Evolutionary conservation across 257 asterid genomes (phyloP), one percentile per base, ranked within the genome.

Genomic region (Mitragyna speciosa): DNA sequence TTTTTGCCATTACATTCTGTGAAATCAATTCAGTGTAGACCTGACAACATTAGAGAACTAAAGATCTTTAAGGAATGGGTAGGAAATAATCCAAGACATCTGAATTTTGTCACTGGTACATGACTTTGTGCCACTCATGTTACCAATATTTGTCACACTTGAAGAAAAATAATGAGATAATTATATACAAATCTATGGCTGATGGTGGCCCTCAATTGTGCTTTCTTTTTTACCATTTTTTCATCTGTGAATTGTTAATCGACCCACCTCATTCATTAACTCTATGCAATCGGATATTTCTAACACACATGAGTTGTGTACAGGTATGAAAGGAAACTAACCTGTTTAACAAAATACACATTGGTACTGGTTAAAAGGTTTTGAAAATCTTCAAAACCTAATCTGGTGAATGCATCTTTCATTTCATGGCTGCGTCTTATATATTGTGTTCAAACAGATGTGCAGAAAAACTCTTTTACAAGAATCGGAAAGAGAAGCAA

Each of bases 381-480:
- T 45, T 45, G 11, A 45, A 6, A 45, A 39, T 69, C 24, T 5
- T 22, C 73, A 36, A 41, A 20, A 20, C n/a, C 8, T 14, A 36
- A 33, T 33, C 36, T 24, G 7, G 45, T 39, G 51, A 54, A 54
- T 19, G 4, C 54, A 28, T 58, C 41, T 56, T 26, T 28, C 59
- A 41, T 47, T 70, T 41, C 19, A 19, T 51, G 31, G 31, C 70
- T 75, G 56, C 70, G 49, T 72, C 56, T 52, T 82, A 64, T 73
- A 7, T 19, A 36, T 72, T 54, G 59, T 70, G 64, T 83, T 83
- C 68, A 84, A 79, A 79, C 84, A 94, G 98, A 84, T 95, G 99
- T 77, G 90, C 94, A 49, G 97, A 88, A 89, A 95, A 92, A 94
- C 99, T 95, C 73, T 86, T 81, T 51, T 89, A 93, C 85, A 95